Conservation (phyloP, 164 flowering plant genomes). For the Umbilicus rupestris region DNA sequence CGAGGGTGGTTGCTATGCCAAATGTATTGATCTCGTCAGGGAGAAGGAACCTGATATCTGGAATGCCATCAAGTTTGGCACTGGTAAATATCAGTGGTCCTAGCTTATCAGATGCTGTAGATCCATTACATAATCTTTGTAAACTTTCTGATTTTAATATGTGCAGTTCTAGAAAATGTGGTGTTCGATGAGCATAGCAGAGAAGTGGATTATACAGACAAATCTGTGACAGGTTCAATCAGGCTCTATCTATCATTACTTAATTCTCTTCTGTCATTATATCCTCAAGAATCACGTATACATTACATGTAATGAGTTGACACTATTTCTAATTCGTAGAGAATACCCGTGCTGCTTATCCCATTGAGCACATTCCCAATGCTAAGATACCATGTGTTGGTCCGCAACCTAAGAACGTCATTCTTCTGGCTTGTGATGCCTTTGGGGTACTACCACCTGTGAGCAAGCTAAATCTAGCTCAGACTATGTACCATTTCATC, state of each 20-base stretch:
- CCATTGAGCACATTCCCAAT: slow-evolving; percentile 93
- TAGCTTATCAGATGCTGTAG: not conserved
- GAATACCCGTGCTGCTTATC: slow-evolving; percentile 94
- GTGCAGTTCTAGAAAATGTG: slow-evolving; percentile 86
- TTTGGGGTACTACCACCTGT: slow-evolving; percentile 99
- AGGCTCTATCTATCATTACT: not conserved
- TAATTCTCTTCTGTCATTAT: not conserved
- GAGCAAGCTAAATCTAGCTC: slow-evolving; percentile 88
- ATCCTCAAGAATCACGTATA: too few species aligned
- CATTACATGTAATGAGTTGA: too few species aligned
- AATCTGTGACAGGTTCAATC: slow-evolving; percentile 85
- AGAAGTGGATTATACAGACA: slow-evolving; percentile 82
- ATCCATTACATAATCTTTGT: not conserved
- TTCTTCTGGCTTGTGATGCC: slow-evolving; percentile 94
- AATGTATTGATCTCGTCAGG: slow-evolving; percentile 74
- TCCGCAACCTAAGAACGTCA: slow-evolving; percentile 93
- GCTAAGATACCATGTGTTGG: slow-evolving; percentile 96
- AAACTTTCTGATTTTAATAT: slow-evolving; percentile 8
- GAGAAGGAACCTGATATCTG: slow-evolving; percentile 98
- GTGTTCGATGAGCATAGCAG: slow-evolving; percentile 96
- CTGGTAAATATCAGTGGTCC: slow-evolving; percentile 35
- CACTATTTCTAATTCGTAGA: slow-evolving; percentile 31
- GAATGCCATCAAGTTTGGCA: slow-evolving; percentile 96
- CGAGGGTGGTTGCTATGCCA: slow-evolving; percentile 98
- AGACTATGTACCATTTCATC: slow-evolving; percentile 99